These are phyloP conservation scores for Calonectria fujianensis DNA, from an alignment of 2,329 filamentous ascomycete genomes.

Conservation along the genomic window DNA sequence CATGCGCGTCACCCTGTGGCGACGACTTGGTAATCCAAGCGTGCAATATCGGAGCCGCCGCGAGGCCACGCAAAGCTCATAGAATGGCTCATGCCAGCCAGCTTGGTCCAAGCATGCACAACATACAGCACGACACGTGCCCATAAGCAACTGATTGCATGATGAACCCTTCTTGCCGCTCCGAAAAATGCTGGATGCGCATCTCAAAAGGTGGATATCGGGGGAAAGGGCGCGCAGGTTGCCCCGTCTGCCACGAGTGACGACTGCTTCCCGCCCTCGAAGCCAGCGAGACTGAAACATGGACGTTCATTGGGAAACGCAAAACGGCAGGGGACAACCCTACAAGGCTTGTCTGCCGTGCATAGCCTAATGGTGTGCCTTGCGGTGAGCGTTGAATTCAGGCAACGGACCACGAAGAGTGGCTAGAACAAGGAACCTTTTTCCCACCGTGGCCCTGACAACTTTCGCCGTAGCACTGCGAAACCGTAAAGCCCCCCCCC, in stretches of 20 bases:
- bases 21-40: not conserved
- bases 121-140: constrained; percentile 5
- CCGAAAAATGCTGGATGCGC: constrained; percentile 7
- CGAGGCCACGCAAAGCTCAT: constrained; percentile 12
- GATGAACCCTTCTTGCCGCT: constrained; percentile 23
- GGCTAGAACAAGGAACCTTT: constrained; percentile 9
- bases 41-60: constrained; percentile 8
- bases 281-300: constrained; percentile 35
- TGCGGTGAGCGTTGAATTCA: constrained; percentile 16
- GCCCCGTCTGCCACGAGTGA: constrained; percentile 13
- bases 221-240: not conserved
- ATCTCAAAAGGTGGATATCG: not conserved
- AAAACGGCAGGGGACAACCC: constrained; percentile 40
- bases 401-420: not conserved
- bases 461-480: constrained; percentile 6
- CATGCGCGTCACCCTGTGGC: not conserved
- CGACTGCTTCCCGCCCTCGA: not conserved
- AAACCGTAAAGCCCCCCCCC: not conserved
- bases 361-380: not conserved
- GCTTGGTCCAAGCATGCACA: constrained; percentile 20
- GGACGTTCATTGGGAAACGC: constrained; percentile 17
- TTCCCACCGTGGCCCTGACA: not conserved
- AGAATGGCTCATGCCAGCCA: constrained; percentile 17
- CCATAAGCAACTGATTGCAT: constrained; percentile 5
- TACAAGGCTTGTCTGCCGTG: constrained; percentile 5